phyloP scores from a whole-genome alignment of 78 protist species.

The Acrasis kona region DNA sequence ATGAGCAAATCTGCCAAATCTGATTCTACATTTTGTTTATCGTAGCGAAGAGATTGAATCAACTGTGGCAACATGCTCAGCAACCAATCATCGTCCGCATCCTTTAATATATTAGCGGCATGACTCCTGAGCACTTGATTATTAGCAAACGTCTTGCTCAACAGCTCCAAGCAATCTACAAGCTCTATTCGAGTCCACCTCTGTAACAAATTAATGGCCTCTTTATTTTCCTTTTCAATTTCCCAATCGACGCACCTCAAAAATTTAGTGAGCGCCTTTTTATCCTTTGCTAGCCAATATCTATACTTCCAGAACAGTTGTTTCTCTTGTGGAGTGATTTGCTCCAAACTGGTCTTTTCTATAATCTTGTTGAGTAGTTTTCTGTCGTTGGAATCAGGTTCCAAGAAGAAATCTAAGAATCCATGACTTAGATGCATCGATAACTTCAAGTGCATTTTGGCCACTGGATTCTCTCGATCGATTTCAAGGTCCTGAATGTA shows the following conservation, averaged over 20 bases:
- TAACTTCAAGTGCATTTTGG: too few species aligned
- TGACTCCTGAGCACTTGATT: constrained; percentile 50
- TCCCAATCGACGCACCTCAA: constrained; percentile 83
- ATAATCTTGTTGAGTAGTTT: background rate
- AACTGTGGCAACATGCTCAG: constrained; percentile 75
- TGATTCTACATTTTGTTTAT: background rate
- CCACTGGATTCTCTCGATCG: too few species aligned
- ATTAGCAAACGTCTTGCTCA: constrained; percentile 25
- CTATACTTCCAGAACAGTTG: constrained; percentile 58
- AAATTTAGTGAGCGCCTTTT: constrained; percentile 75
- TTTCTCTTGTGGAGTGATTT: background rate
- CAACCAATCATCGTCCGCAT: constrained; percentile 25
- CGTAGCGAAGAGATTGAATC: constrained; percentile 86
- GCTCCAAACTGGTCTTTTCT: background rate
- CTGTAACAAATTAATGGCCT: constrained; percentile 10
- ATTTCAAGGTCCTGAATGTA: too few species aligned
- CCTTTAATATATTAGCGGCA: constrained; percentile 58
- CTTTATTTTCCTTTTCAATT: constrained; percentile 48
- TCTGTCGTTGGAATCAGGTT: background rate
- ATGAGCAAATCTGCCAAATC: constrained; percentile 5
- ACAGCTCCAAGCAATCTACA: constrained; percentile 76
- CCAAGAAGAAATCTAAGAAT: too few species aligned
- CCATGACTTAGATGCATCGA: too few species aligned
- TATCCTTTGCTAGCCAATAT: constrained; percentile 50
- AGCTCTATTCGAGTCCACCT: constrained; percentile 42